Evolutionary conservation across 345 rosid species (phyloP).

Genomic region (Sisymbrium irio): DNA sequence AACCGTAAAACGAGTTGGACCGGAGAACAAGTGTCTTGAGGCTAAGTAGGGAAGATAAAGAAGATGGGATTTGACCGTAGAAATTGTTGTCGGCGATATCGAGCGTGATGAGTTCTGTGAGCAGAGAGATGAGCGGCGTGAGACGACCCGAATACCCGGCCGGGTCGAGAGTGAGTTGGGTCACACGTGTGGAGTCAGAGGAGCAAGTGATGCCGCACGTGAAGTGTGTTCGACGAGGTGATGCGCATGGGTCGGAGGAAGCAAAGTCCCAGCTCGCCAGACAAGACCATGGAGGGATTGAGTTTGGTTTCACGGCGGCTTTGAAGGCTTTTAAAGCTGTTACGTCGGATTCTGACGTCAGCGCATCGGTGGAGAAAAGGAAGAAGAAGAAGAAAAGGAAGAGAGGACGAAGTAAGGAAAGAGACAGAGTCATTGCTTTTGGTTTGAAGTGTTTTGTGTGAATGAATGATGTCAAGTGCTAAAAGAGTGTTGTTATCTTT

Average conservation of each 20-base stretch:
- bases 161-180: constrained; percentile 75
- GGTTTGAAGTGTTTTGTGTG: constrained; percentile 1
- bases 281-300: constrained; percentile 62
- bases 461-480: constrained; percentile 29
- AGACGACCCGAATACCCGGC: constrained; percentile 78
- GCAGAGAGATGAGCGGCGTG: constrained; percentile 58
- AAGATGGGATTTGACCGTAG: constrained; percentile 60
- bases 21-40: constrained; percentile 62
- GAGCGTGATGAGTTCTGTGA: constrained; percentile 53
- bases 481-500: constrained; percentile 9
- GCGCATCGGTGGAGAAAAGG: constrained; percentile 20
- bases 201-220: constrained; percentile 63
- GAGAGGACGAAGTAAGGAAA: neutral
- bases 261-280: constrained; percentile 71
- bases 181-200: constrained; percentile 52
- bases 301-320: constrained; percentile 48
- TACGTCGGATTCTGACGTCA: constrained; percentile 50
- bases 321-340: constrained; percentile 62
- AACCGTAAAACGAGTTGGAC: constrained; percentile 65
- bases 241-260: constrained; percentile 56
- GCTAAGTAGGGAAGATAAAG: constrained; percentile 50
- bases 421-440: constrained; percentile 18
- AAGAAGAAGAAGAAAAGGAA: neutral
- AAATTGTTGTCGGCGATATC: constrained; percentile 78
- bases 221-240: constrained; percentile 71